Percentiles rank a stretch among this genome's conserved stretches.
Evolutionary conservation across 2,329 filamentous ascomycete species (phyloP).

Genomic region (Triangularia setosa): DNA sequence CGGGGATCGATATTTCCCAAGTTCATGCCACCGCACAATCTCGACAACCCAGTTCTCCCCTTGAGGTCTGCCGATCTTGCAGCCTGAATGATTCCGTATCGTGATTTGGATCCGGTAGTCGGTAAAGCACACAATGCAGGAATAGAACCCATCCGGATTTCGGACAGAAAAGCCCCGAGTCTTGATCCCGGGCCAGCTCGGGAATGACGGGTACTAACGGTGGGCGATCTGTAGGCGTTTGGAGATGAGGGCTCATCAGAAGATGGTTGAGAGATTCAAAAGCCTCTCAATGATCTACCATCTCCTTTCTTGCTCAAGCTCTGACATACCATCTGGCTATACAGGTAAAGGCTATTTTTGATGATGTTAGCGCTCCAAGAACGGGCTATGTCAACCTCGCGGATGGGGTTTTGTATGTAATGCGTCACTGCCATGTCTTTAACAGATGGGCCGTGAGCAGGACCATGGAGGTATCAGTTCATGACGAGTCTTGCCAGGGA

Average conservation of each 20-base stretch:
- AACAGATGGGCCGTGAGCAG: not conserved
- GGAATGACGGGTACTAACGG: not conserved
- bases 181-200: not conserved
- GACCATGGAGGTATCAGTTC: conserved; percentile 9
- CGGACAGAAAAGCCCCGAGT: not conserved
- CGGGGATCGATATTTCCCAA: conserved; percentile 7
- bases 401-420: not conserved
- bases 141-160: not conserved
- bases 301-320: not conserved
- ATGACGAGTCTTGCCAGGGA: not conserved
- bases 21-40: conserved; percentile 7
- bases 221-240: not conserved
- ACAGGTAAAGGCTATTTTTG: conserved; percentile 6
- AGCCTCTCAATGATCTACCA: not conserved
- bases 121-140: conserved; percentile 6
- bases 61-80: not conserved
- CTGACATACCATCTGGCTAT: not conserved
- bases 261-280: not conserved
- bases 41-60: conserved; percentile 3
- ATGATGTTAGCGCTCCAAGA: conserved; percentile 11
- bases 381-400: not conserved
- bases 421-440: not conserved
- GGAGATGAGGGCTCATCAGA: conserved; percentile 2
- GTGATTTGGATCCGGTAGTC: conserved; percentile 3
- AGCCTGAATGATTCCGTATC: not conserved